Evolutionary conservation across 78 protist species (phyloP).

Genomic region (Neovahlkampfia damariscottae): DNA sequence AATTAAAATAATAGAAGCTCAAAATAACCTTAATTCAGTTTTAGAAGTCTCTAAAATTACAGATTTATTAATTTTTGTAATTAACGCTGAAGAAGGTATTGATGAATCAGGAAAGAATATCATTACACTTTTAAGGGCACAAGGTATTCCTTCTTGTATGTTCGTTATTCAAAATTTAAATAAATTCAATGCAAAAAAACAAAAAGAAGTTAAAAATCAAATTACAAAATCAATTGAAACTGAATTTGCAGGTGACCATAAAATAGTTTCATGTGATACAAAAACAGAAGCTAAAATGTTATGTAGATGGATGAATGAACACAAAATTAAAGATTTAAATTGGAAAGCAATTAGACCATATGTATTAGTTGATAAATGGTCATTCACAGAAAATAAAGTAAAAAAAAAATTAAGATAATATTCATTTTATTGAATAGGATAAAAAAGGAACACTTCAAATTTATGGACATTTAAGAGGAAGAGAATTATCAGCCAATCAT

Average conservation of each 20-base stretch:
- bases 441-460: conserved; percentile 6
- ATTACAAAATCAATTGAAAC: conserved; percentile 18
- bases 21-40: neutral
- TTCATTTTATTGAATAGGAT: neutral
- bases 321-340: neutral
- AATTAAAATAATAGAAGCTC: neutral
- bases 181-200: conserved; percentile 23
- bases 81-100: conserved; percentile 15
- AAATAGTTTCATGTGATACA: conserved; percentile 45
- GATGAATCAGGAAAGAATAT: conserved; percentile 16
- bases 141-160: conserved; percentile 53
- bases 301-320: conserved; percentile 15
- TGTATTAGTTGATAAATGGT: conserved; percentile 1
- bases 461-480: conserved; percentile 37
- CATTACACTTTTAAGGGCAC: conserved; percentile 42
- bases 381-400: neutral
- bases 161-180: conserved; percentile 33
- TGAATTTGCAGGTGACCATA: conserved; percentile 37
- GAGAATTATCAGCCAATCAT: conserved; percentile 13
- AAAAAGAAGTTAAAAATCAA: conserved; percentile 28
- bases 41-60: conserved; percentile 26
- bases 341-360: conserved; percentile 11
- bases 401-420: neutral
- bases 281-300: conserved; percentile 19
- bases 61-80: conserved; percentile 31